Evolutionary conservation across 805 yeast genomes (phyloP), one percentile per base, ranked within the genome.

Genomic region (Maudiozyma saulgeensis): DNA sequence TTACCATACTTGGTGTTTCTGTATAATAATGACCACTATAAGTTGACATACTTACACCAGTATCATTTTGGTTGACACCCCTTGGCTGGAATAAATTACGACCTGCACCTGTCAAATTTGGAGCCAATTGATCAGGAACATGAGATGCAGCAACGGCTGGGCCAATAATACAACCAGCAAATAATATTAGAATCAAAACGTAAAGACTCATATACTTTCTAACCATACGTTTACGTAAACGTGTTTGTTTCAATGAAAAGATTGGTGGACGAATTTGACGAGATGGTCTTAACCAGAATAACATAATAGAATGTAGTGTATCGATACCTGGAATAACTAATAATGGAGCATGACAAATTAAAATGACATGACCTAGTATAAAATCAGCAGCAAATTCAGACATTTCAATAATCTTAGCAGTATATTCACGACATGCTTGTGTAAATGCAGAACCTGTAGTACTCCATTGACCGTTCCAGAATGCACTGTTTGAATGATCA

Each of bases 381-480:
- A 93, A 93, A 71, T 93, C 99, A 65, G 96, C 96, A 16, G 96
- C 90, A 69, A 93, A 93, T 71, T 88, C 91, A 49, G 96, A 87
- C 76, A 87, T 71, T 73, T 93, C 99, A 59, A 91, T 87, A 56
- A 83, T 76, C 78, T 93, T 93, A 57, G 96, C 96, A 62, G 81
- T 77, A 66, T 85, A 88, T 74, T 93, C 99, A 77, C 99, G 87
- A 46, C 84, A 65, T 51, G 98, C 97, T 74, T 91, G 97, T 28
- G 96, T 81, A 76, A 85, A 79, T n/a, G 96, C 95, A 69, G 89
- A 73, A 61, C 95, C 91, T 52, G 87, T 76, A 48, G 93, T 89
- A 69, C 89, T 87, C 99, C 99, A 93, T 71, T 88, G 88, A 76
- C 99, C 99, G 49, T 95, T 85, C 99, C 99, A 93, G 91, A 95